phyloP scores from a whole-genome alignment of 1,284 basidiomycete species.

The Thelephora terrestris region DNA sequence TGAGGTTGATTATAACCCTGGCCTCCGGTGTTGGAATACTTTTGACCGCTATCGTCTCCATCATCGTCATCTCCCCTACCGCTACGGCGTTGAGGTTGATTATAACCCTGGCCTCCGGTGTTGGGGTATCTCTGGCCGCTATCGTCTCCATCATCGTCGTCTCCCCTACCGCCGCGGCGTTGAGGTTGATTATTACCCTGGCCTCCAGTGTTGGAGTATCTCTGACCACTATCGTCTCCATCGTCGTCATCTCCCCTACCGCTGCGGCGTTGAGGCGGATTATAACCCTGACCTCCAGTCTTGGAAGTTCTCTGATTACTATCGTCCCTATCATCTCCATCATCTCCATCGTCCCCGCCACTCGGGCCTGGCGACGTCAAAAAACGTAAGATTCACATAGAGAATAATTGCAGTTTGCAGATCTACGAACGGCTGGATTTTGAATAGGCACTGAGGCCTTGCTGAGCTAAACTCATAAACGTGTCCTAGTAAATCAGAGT shows the following conservation, averaged over 20 bases:
- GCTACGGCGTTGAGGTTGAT: no score
- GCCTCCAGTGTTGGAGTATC: no score
- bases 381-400: slow-evolving; percentile 7
- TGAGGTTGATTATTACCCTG: no score
- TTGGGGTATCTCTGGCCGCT: slow-evolving; percentile 9
- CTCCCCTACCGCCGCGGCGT: no score
- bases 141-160: not conserved
- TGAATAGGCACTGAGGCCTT: slow-evolving; percentile 45
- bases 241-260: slow-evolving; percentile 5
- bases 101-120: no score
- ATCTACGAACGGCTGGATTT: slow-evolving; percentile 15
- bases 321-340: slow-evolving; percentile 4
- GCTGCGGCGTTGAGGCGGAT: no score
- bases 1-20: no score
- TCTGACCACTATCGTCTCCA: slow-evolving; percentile 2
- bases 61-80: no score
- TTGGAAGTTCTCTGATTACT: slow-evolving; percentile 4
- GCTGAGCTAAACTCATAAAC: slow-evolving; percentile 58
- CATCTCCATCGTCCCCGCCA: not conserved
- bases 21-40: not conserved
- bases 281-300: slow-evolving; percentile 10
- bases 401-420: slow-evolving; percentile 5
- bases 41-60: not conserved
- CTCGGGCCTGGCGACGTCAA: not conserved
- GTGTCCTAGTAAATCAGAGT: slow-evolving; percentile 33